Evolutionary conservation across 2,329 filamentous ascomycete species (phyloP).

Genomic region (Xylariaceae sp.): DNA sequence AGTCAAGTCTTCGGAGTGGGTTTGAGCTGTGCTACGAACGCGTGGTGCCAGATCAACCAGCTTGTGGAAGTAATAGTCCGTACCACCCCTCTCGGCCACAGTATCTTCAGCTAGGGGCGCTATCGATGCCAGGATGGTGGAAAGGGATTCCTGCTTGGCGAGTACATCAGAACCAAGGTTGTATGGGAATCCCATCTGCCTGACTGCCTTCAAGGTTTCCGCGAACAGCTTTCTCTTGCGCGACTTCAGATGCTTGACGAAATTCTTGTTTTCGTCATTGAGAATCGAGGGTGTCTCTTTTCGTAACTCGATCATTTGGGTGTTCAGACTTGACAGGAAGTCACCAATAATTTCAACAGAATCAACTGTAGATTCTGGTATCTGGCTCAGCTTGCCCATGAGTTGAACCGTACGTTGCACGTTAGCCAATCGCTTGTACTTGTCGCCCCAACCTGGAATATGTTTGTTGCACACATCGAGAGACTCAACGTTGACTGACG

Average conservation of each 20-base stretch:
- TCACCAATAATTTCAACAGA: conserved; percentile 55
- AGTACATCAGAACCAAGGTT: conserved; percentile 74
- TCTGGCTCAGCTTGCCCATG: conserved; percentile 61
- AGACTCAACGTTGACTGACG: conserved; percentile 33
- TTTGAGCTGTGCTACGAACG: conserved; percentile 60
- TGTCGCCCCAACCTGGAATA: conserved; percentile 38
- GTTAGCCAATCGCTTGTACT: conserved; percentile 65
- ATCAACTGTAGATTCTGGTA: conserved; percentile 48
- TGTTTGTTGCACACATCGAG: conserved; percentile 32
- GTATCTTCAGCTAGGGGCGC: conserved; percentile 36
- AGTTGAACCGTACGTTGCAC: conserved; percentile 63
- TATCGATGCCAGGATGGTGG: conserved; percentile 61
- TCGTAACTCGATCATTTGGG: conserved; percentile 66
- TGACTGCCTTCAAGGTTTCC: conserved; percentile 75
- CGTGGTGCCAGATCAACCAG: conserved; percentile 67
- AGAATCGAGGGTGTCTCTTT: conserved; percentile 77
- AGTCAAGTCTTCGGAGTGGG: conserved; percentile 81
- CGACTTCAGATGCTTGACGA: conserved; percentile 82
- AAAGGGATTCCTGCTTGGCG: conserved; percentile 64
- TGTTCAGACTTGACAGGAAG: conserved; percentile 64
- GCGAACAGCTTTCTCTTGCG: conserved; percentile 87
- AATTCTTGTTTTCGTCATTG: conserved; percentile 79
- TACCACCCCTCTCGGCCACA: conserved; percentile 34
- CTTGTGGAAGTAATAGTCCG: conserved; percentile 74
- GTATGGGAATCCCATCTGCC: conserved; percentile 82